A percentile compares a stretch with the other conserved stretches of the same genome.
Conservation (phyloP, 305 asterid genomes). For the Petunia hybrid region DNA sequence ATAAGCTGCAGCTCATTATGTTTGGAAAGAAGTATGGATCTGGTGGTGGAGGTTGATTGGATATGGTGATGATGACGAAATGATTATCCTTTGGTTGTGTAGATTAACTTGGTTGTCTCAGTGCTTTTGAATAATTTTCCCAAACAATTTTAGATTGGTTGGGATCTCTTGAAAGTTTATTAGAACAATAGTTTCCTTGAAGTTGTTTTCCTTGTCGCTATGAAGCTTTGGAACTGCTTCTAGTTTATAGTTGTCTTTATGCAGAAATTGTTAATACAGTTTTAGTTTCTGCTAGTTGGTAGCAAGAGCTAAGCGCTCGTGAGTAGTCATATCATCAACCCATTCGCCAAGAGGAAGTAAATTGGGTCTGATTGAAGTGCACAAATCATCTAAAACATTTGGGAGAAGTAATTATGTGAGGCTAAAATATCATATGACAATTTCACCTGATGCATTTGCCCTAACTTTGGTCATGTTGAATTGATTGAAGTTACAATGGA, state of each 20-base stretch:
- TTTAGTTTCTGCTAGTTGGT: neutral
- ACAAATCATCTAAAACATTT: neutral
- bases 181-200: neutral
- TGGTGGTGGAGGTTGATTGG: constrained; percentile 54
- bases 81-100: constrained; percentile 11
- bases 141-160: neutral
- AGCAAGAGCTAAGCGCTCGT: neutral
- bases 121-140: constrained; percentile 28
- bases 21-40: constrained; percentile 69
- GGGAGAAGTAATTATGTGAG: neutral
- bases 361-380: neutral
- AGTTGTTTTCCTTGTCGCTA: constrained; percentile 5
- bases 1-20: constrained; percentile 59
- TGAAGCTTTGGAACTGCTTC: constrained; percentile 26
- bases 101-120: neutral
- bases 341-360: neutral
- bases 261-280: neutral
- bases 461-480: no score
- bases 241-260: neutral
- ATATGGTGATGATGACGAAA: constrained; percentile 34
- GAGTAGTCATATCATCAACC: neutral
- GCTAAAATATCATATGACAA: neutral
- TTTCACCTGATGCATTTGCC: no score
- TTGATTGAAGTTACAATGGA: neutral
- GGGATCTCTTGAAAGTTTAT: constrained; percentile 4